Conservation (phyloP, 768 basidiomycete genomes). For the Boletus tylopilopsis region DNA sequence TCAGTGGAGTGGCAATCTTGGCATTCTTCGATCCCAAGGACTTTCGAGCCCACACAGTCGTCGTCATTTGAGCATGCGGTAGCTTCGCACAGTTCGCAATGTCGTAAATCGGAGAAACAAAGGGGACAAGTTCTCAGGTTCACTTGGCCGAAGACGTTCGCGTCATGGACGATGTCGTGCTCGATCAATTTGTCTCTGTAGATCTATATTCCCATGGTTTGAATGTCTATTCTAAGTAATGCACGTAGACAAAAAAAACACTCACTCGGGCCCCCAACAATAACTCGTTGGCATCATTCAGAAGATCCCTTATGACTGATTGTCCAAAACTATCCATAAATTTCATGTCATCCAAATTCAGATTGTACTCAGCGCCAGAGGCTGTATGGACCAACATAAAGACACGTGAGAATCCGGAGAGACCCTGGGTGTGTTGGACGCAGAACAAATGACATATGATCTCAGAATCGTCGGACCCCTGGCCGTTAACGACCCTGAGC, state of each 20-base stretch:
- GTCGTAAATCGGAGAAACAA: not conserved
- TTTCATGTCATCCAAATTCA: not conserved
- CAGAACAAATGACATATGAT: not conserved
- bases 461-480: too few species aligned
- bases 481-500: not conserved
- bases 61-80: not conserved
- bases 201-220: not conserved
- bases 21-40: not conserved
- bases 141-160: not conserved
- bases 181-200: not conserved
- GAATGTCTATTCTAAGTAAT: too few species aligned
- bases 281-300: not conserved
- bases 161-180: not conserved
- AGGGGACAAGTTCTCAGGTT: conserved; percentile 5
- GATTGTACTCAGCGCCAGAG: not conserved
- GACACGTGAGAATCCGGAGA: not conserved
- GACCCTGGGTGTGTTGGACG: not conserved
- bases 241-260: too few species aligned
- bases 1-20: not conserved
- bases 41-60: not conserved
- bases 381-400: not conserved
- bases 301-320: too few species aligned
- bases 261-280: too few species aligned
- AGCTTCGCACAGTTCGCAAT: not conserved
- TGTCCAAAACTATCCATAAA: too few species aligned